phyloP scores from a whole-genome alignment of 2,329 filamentous ascomycete genomes.

The Stagonosporopsis rhizophila region DNA sequence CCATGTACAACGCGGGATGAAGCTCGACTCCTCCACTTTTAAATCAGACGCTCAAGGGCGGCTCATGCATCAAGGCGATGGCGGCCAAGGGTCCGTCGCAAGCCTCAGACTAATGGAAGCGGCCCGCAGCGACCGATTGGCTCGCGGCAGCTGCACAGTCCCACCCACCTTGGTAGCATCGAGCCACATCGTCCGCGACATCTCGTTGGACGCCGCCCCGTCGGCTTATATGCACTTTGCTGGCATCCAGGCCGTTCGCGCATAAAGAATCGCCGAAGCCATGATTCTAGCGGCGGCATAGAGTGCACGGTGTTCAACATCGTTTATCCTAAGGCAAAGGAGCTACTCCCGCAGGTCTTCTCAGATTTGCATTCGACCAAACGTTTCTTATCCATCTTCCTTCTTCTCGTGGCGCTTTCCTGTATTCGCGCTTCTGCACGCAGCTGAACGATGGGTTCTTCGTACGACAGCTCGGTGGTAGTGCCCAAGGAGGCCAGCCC shows the following conservation, averaged over 20 bases:
- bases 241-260: conserved; percentile 14
- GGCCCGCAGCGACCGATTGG: conserved; percentile 20
- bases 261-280: conserved; percentile 6
- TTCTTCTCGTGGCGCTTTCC: conserved; percentile 15
- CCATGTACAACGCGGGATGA: conserved; percentile 8
- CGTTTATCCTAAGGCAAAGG: conserved; percentile 1
- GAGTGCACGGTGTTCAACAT: conserved; percentile 20
- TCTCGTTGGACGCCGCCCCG: conserved; percentile 16
- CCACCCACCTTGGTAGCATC: not conserved
- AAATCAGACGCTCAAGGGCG: conserved; percentile 14
- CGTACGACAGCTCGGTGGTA: conserved; percentile 24
- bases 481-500: conserved; percentile 14
- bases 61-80: conserved; percentile 4
- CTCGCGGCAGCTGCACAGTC: not conserved
- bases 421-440: conserved; percentile 23
- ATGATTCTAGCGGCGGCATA: conserved; percentile 15
- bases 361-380: conserved; percentile 8
- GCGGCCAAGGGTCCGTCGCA: conserved; percentile 21
- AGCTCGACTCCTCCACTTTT: conserved; percentile 14
- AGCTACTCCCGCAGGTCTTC: conserved; percentile 8
- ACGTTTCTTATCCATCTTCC: conserved; percentile 10
- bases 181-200: conserved; percentile 9
- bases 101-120: conserved; percentile 14
- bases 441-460: conserved; percentile 25
- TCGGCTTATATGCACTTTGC: conserved; percentile 6